phyloP scores from a whole-genome alignment of 2,329 filamentous ascomycete species.

The Sporothrix variecibatus region DNA sequence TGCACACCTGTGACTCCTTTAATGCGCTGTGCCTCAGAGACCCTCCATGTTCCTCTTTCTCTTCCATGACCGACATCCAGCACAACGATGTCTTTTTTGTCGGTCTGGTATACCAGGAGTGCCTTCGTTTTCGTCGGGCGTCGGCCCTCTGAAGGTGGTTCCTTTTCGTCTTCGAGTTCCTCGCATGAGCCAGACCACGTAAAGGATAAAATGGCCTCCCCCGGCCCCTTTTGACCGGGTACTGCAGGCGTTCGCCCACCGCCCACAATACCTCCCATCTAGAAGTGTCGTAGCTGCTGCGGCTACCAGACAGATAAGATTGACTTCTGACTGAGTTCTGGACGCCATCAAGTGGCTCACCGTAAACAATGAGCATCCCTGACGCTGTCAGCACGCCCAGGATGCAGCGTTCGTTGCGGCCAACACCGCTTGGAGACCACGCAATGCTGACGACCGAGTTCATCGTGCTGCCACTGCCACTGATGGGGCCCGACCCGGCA shows the following conservation, averaged over 20 bases:
- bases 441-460: constrained; percentile 56
- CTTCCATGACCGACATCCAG: constrained; percentile 43
- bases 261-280: constrained; percentile 60
- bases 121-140: constrained; percentile 35
- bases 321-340: neutral
- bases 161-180: neutral
- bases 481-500: constrained; percentile 43
- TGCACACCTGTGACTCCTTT: constrained; percentile 49
- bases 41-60: constrained; percentile 44
- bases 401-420: constrained; percentile 55
- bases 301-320: constrained; percentile 22
- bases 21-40: constrained; percentile 55
- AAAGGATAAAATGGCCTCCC: constrained; percentile 53
- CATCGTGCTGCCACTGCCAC: constrained; percentile 52
- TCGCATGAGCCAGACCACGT: constrained; percentile 49
- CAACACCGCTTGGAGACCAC: constrained; percentile 63
- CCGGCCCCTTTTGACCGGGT: constrained; percentile 45
- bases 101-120: constrained; percentile 55
- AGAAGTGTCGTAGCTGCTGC: constrained; percentile 37
- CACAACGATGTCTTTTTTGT: constrained; percentile 53
- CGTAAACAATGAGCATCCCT: constrained; percentile 54
- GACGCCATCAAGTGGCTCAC: constrained; percentile 43
- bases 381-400: constrained; percentile 53
- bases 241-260: constrained; percentile 55
- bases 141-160: neutral